Evolutionary conservation across 2,329 filamentous ascomycete genomes (phyloP).

Genomic region (Penicillium sp.): DNA sequence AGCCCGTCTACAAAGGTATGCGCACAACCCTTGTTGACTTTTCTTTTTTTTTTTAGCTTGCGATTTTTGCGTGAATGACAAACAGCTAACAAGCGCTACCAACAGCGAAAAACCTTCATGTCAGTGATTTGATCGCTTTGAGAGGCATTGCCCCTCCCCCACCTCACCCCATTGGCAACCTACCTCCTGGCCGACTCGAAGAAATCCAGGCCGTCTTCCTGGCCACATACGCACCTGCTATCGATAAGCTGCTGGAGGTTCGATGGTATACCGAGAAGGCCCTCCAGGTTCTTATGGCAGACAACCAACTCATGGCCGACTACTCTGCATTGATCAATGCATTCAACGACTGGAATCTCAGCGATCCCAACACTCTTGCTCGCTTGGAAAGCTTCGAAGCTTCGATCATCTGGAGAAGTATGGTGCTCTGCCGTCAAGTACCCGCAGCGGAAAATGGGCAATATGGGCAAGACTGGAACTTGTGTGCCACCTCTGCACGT

Average conservation of each 20-base stretch:
- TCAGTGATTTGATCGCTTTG: slow-evolving; percentile 70
- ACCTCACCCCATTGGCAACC: slow-evolving; percentile 51
- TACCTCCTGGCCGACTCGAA: slow-evolving; percentile 53
- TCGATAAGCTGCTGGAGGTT: slow-evolving; percentile 78
- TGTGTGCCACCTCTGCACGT: slow-evolving; percentile 66
- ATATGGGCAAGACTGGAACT: slow-evolving; percentile 54
- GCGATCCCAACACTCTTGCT: slow-evolving; percentile 38
- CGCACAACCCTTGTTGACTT: not conserved
- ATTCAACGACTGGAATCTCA: slow-evolving; percentile 42
- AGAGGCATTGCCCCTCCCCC: slow-evolving; percentile 61
- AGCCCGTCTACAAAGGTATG: slow-evolving; percentile 24
- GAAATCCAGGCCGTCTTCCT: slow-evolving; percentile 72
- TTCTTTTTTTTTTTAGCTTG: not conserved
- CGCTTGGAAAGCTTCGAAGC: slow-evolving; percentile 56
- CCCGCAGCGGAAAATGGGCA: slow-evolving; percentile 38
- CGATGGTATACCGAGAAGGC: slow-evolving; percentile 71
- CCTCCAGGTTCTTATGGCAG: slow-evolving; percentile 53
- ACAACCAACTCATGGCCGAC: slow-evolving; percentile 63
- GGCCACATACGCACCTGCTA: slow-evolving; percentile 72
- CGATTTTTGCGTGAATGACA: not conserved
- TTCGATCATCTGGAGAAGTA: slow-evolving; percentile 61
- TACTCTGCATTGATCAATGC: slow-evolving; percentile 64
- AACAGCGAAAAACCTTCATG: slow-evolving; percentile 65
- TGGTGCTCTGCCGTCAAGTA: slow-evolving; percentile 53
- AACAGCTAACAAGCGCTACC: slow-evolving; percentile 42